These are phyloP conservation scores for Malbranchea cinnamomea DNA, from an alignment of 2,329 filamentous ascomycete species.

Conservation along the genomic window DNA sequence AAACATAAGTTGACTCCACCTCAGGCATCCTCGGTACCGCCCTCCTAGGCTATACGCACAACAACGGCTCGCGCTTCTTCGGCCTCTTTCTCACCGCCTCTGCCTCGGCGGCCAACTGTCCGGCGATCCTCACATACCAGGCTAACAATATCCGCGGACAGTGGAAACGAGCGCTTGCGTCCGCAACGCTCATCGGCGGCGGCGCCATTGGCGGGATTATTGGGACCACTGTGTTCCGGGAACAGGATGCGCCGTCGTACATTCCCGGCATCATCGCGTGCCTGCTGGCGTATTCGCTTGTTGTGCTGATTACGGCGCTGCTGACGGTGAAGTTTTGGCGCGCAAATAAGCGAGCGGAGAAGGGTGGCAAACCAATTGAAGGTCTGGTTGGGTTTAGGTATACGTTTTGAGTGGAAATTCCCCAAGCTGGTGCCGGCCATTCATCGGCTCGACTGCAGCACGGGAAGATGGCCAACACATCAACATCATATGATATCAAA, in stretches of 20 bases:
- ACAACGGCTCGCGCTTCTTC: conserved; percentile 45
- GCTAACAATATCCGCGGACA: conserved; percentile 70
- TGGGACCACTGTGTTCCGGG: conserved; percentile 53
- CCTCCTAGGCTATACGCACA: conserved; percentile 49
- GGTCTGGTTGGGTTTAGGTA: conserved; percentile 5
- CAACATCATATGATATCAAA: no score
- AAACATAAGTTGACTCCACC: no score
- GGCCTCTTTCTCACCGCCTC: conserved; percentile 56
- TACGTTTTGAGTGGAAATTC: conserved; percentile 3
- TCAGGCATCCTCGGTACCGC: conserved; percentile 54
- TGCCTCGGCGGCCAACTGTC: conserved; percentile 58
- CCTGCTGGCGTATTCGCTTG: conserved; percentile 5
- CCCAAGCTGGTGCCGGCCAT: not conserved
- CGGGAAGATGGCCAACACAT: no score
- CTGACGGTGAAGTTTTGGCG: conserved; percentile 6
- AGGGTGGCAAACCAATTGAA: conserved; percentile 5
- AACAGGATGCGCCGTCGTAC: conserved; percentile 8
- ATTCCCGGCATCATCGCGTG: conserved; percentile 8
- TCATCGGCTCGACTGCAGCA: no score
- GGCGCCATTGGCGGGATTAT: conserved; percentile 61
- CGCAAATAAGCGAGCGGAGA: conserved; percentile 6
- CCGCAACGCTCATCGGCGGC: conserved; percentile 55
- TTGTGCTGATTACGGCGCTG: not conserved
- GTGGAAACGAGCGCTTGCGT: conserved; percentile 67
- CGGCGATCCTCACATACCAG: conserved; percentile 56